A percentile compares a stretch with the other conserved stretches of the same genome.
phyloP scores from a whole-genome alignment of 2,329 filamentous ascomycete genomes.

The Mycocentrospora acerina region DNA sequence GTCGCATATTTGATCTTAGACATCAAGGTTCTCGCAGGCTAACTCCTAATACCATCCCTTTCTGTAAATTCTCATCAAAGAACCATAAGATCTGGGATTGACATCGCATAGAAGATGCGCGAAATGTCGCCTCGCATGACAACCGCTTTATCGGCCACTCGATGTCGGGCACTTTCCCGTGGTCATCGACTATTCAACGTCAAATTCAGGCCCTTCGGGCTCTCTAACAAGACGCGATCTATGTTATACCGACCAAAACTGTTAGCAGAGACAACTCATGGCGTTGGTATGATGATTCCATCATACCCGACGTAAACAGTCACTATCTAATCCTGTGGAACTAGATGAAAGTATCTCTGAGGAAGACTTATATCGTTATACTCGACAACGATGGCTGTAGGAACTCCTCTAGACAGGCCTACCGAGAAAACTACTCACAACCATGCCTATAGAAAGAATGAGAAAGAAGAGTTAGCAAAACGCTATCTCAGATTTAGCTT shows the following conservation, averaged over 20 bases:
- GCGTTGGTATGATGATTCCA: constrained; percentile 5
- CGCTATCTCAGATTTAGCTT: constrained; percentile 34
- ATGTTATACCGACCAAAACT: constrained; percentile 5
- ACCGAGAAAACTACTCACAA: constrained; percentile 2
- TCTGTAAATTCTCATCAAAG: no score
- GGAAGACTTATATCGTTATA: constrained; percentile 26
- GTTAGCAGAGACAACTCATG: constrained; percentile 11
- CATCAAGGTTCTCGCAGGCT: no score
- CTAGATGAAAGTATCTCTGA: constrained; percentile 13
- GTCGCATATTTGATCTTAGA: no score
- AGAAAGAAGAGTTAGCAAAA: constrained; percentile 27
- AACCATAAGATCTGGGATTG: constrained; percentile 3
- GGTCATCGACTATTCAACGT: constrained; percentile 2
- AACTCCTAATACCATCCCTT: no score
- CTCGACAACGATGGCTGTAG: constrained; percentile 26
- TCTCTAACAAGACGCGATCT: constrained; percentile 4
- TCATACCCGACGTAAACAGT: background rate
- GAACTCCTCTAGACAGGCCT: constrained; percentile 3
- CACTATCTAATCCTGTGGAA: constrained; percentile 4
- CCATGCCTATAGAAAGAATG: constrained; percentile 21
- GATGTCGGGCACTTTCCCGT: constrained; percentile 1
- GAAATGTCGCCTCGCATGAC: background rate
- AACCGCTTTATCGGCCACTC: constrained; percentile 2
- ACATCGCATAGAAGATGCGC: background rate
- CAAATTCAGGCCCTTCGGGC: constrained; percentile 5